Percentiles rank a stretch among this genome's conserved stretches.
These are phyloP conservation scores for Prunus kanzakura DNA, from an alignment of 306 rosid genomes.

Conservation along the genomic window DNA sequence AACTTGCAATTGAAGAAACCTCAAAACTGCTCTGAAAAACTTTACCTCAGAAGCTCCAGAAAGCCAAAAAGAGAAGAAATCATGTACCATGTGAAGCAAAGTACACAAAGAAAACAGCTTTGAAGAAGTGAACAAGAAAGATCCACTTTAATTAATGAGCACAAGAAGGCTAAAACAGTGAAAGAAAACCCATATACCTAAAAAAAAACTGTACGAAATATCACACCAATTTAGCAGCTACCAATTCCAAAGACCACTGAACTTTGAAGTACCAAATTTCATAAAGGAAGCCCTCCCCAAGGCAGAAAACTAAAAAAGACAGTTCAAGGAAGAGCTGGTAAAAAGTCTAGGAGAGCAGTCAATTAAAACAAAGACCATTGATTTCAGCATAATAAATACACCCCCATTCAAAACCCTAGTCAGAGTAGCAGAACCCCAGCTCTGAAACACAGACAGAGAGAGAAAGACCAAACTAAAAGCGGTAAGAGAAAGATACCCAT, in stretches of 20 bases:
- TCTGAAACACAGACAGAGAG: slow-evolving; percentile 31
- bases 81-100: slow-evolving; percentile 6
- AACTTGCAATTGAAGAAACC: slow-evolving; percentile 26
- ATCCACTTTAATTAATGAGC: slow-evolving; percentile 36
- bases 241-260: slow-evolving; percentile 68
- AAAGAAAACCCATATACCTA: slow-evolving; percentile 39
- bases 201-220: slow-evolving; percentile 39
- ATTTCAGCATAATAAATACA: slow-evolving; percentile 68
- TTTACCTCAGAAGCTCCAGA: not conserved
- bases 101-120: slow-evolving; percentile 9
- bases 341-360: slow-evolving; percentile 45
- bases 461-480: slow-evolving; percentile 45
- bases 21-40: not conserved
- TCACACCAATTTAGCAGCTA: slow-evolving; percentile 59
- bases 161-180: slow-evolving; percentile 24
- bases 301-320: slow-evolving; percentile 44
- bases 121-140: slow-evolving; percentile 14
- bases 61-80: slow-evolving; percentile 5
- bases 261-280: slow-evolving; percentile 53
- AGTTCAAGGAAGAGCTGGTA: slow-evolving; percentile 51
- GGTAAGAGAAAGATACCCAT: slow-evolving; percentile 75
- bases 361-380: slow-evolving; percentile 57
- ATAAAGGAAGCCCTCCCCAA: slow-evolving; percentile 49
- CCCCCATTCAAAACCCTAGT: slow-evolving; percentile 79
- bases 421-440: slow-evolving; percentile 61